Evolutionary conservation across 768 basidiomycete genomes (phyloP), one percentile per base, ranked within the genome.

Genomic region (Pleurotus pulmonarius): DNA sequence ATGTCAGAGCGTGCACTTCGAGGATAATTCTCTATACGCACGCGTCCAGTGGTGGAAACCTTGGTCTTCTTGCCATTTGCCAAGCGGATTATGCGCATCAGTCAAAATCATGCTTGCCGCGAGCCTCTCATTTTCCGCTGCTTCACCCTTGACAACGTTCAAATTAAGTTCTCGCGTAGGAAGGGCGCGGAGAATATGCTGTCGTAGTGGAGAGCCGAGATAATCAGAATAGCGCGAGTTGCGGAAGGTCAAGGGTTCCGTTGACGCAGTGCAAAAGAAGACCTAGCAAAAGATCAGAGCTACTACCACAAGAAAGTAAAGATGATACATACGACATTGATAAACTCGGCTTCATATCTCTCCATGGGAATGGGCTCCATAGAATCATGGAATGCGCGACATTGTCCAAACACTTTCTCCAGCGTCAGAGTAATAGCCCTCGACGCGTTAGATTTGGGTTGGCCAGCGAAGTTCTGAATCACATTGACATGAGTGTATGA

Each of bases 401-500:
- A 98, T 61, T 83, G 80, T 6, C 77, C 76, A 68, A 97, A 95
- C n/a, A 76, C 79, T 44, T 76, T 71, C 57, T 83, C 71, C 2
- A 98, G 69, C 0, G 95, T 98, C 20, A 78, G 68, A 5, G 89
- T 68, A 39, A 97, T 78, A 46, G 89, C 80, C 46, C 75, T 80
- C 0, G 87, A 82, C 0, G 91, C 77, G 46, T 79, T 71, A 0
- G 88, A 88, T 22, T 70, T 73, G 16, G 88, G 65, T 51, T 75
- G 69, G n/a, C 95, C 94, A 0, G 84, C 94, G 67, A 91, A 90
- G 67, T 96, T 96, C 93, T 94, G 39, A 8, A 46, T 15, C 12
- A n/a, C 20, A 18, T 41, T 58, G 22, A 52, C 8, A 54, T 18
- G 46, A 51, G 20, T 46, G 8, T 51, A 24, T 22, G 45, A 16